Conservation (phyloP, 1,284 basidiomycete species). For the Tilletia walkeri region DNA sequence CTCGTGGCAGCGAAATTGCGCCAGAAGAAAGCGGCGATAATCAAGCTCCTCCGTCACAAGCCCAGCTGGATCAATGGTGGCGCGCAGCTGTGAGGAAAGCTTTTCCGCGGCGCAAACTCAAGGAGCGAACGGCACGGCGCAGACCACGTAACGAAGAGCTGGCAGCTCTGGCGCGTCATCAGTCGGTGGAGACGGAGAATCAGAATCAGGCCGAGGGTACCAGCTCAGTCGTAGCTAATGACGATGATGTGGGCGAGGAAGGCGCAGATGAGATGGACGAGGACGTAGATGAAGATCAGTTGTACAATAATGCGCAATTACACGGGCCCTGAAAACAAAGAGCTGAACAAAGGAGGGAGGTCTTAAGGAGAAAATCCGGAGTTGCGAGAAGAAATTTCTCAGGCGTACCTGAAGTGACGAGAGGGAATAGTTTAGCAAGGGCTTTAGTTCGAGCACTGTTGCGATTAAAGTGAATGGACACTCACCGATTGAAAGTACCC, state of each 20-base stretch:
- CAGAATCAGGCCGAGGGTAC: neutral
- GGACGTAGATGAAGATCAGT: neutral
- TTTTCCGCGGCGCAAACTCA: constrained; percentile 13
- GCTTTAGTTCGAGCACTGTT: neutral
- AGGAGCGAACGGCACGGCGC: constrained; percentile 7
- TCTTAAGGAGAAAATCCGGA: too few relatives aligned
- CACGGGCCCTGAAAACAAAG: neutral
- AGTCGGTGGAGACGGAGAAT: too few relatives aligned
- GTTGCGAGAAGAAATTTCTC: neutral
- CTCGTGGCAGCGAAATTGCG: constrained; percentile 18
- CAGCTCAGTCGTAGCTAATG: neutral
- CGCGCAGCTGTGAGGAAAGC: neutral
- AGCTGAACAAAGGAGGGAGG: neutral
- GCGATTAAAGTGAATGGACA: neutral
- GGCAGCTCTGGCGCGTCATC: neutral
- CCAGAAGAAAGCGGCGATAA: neutral
- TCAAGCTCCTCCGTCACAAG: constrained; percentile 56
- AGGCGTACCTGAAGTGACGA: neutral
- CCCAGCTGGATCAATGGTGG: constrained; percentile 1
- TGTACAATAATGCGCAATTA: constrained; percentile 13
- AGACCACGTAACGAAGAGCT: neutral
- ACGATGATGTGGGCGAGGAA: neutral
- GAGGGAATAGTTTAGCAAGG: neutral
- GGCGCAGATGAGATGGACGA: too few relatives aligned
- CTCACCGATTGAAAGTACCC: constrained; percentile 18